A percentile compares a stretch with the other conserved stretches of the same genome.
These are phyloP conservation scores for Sporisorium exsertum DNA, from an alignment of 1,284 basidiomycete species.

Conservation along the genomic window DNA sequence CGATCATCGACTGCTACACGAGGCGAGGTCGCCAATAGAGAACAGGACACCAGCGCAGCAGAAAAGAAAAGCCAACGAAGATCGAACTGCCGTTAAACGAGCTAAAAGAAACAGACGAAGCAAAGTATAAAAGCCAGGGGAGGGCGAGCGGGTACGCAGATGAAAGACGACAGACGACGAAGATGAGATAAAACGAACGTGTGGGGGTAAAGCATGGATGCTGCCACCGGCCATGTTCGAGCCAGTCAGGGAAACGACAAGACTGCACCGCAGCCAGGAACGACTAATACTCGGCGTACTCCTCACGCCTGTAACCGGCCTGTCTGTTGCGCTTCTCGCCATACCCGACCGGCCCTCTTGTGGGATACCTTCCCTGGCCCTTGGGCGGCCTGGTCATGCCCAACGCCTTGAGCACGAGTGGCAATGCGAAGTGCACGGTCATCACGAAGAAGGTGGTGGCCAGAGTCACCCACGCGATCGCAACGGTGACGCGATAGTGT, in stretches of 20 bases:
- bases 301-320: conserved; percentile 27
- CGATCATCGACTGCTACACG: neutral
- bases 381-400: conserved; percentile 54
- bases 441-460: conserved; percentile 59
- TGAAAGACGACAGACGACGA: neutral
- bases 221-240: too few species aligned
- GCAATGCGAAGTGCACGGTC: conserved; percentile 60
- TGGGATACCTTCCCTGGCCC: conserved; percentile 14
- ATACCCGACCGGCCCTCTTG: conserved; percentile 23
- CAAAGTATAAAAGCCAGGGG: neutral
- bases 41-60: neutral
- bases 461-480: conserved; percentile 55
- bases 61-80: neutral
- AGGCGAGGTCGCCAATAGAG: neutral
- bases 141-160: neutral
- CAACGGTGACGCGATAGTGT: conserved; percentile 47
- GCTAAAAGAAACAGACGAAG: neutral
- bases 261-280: too few species aligned
- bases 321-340: conserved; percentile 24
- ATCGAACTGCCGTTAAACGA: neutral
- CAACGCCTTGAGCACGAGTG: conserved; percentile 46
- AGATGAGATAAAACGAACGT: neutral
- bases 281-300: conserved; percentile 26
- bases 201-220: too few species aligned
- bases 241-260: too few species aligned